These are phyloP conservation scores for Euphorbia peplus DNA, from an alignment of 345 rosid genomes.

Conservation along the genomic window DNA sequence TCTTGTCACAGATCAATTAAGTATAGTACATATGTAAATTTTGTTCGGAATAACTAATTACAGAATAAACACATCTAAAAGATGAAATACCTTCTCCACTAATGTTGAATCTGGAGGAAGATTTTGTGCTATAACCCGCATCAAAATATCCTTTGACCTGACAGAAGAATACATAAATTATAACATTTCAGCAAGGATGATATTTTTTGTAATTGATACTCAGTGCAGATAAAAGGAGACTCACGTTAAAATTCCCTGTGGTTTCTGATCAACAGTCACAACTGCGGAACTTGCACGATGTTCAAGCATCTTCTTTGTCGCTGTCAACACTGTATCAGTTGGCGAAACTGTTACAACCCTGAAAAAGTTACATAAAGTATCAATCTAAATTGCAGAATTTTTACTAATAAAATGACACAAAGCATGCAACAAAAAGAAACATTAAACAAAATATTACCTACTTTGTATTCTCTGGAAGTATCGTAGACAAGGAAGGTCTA, in stretches of 20 bases:
- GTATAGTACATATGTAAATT: neutral
- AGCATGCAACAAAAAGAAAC: slow-evolving; percentile 12
- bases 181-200: slow-evolving; percentile 1
- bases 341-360: slow-evolving; percentile 84
- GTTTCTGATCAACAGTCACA: slow-evolving; percentile 69
- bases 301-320: slow-evolving; percentile 86
- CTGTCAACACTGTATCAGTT: slow-evolving; percentile 68
- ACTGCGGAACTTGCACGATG: slow-evolving; percentile 64
- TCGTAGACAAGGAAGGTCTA: slow-evolving; percentile 83
- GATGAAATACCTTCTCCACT: slow-evolving; percentile 69
- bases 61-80: neutral
- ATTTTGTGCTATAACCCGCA: slow-evolving; percentile 88
- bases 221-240: slow-evolving; percentile 26
- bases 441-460: slow-evolving; percentile 71
- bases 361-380: slow-evolving; percentile 31
- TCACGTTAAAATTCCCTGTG: slow-evolving; percentile 88
- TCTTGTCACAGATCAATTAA: neutral
- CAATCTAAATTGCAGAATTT: slow-evolving; percentile 8
- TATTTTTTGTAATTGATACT: slow-evolving; percentile 3
- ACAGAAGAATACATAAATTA: slow-evolving; percentile 18
- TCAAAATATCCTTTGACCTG: slow-evolving; percentile 96
- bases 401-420: neutral
- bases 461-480: slow-evolving; percentile 89
- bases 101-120: slow-evolving; percentile 66
- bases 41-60: neutral